A percentile compares a stretch with the other conserved stretches of the same genome.
These are phyloP conservation scores for Handroanthus guayacan DNA, from an alignment of 257 asterid genomes.

Conservation along the genomic window DNA sequence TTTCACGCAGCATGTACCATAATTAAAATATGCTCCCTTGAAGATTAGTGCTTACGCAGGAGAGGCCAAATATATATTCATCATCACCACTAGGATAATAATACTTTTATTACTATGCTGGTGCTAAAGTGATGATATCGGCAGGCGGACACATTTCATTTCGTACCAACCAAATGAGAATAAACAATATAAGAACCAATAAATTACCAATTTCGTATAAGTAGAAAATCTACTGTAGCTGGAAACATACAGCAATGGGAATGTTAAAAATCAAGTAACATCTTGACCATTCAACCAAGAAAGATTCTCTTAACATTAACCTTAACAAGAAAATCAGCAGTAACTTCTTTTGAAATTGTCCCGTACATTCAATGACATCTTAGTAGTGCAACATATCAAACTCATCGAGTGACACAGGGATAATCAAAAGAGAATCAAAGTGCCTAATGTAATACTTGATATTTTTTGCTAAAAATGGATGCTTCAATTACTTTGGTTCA, in stretches of 20 bases:
- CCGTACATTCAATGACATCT: not conserved
- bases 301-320: not conserved
- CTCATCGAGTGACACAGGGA: not conserved
- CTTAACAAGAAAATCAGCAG: slow-evolving; percentile 12
- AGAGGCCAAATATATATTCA: not conserved
- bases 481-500: not conserved
- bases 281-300: not conserved
- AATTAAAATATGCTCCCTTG: not conserved
- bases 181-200: not conserved
- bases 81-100: not conserved
- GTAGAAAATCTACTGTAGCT: not conserved
- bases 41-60: not conserved
- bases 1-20: not conserved
- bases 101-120: not conserved
- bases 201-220: not conserved
- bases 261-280: not conserved
- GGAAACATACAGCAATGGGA: not conserved
- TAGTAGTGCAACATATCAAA: not conserved
- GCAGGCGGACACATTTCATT: not conserved
- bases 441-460: not conserved
- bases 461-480: not conserved
- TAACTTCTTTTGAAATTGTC: not conserved
- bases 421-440: not conserved
- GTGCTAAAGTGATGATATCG: not conserved
- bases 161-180: slow-evolving; percentile 10